phyloP scores from a whole-genome alignment of 306 rosid genomes.

The Sphenostylis stenocarpa region DNA sequence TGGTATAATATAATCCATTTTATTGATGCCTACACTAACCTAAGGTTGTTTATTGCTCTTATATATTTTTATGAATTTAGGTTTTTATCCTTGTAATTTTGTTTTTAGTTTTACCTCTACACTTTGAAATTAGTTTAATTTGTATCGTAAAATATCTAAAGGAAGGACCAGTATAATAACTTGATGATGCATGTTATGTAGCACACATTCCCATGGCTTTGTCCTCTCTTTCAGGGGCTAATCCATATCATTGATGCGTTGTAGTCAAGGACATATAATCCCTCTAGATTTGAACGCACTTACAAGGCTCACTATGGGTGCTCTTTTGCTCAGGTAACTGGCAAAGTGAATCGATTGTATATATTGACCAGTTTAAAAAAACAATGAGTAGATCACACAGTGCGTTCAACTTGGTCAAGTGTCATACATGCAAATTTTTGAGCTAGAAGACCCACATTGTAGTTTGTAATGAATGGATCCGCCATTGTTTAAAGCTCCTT shows the following conservation, averaged over 20 bases:
- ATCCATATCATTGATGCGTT: neutral
- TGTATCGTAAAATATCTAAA: too few relatives aligned
- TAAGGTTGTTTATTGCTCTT: too few relatives aligned
- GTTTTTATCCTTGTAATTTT: neutral
- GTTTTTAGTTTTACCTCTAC: neutral
- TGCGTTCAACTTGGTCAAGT: constrained; percentile 14
- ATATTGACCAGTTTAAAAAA: neutral
- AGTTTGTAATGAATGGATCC: constrained; percentile 28
- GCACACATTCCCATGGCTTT: constrained; percentile 7
- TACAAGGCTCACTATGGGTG: neutral
- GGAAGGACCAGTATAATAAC: too few relatives aligned
- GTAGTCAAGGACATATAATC: constrained; percentile 8
- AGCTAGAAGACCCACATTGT: constrained; percentile 30
- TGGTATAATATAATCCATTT: too few relatives aligned
- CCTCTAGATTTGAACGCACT: constrained; percentile 4
- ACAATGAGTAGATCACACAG: neutral
- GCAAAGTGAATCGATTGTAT: neutral
- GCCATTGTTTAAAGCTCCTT: constrained; percentile 39
- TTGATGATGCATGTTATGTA: neutral
- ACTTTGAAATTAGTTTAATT: too few relatives aligned
- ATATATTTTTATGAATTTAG: too few relatives aligned
- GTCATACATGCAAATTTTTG: neutral
- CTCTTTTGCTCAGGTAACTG: constrained; percentile 9
- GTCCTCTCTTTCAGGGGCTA: constrained; percentile 13
- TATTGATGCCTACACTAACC: too few relatives aligned